Percentiles rank a stretch among this genome's conserved stretches.
Conservation (phyloP, 768 basidiomycete genomes). For the Lentinula sp. region DNA sequence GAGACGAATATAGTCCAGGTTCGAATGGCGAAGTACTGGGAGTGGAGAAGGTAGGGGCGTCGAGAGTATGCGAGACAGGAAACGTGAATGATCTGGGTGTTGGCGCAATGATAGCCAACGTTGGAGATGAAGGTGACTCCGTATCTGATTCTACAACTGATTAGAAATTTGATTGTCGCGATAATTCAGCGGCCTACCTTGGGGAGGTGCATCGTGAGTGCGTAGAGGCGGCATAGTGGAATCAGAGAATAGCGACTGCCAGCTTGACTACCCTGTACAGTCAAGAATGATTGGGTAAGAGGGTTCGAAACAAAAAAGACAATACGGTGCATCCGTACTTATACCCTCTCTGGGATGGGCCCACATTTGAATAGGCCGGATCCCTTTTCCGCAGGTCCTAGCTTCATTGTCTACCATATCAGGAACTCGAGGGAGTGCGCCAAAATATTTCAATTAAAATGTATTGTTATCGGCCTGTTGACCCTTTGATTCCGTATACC, state of each 20-base stretch:
- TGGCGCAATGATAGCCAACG: slow-evolving; percentile 48
- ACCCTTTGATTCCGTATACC: not conserved
- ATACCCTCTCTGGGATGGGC: not conserved
- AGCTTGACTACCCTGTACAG: not conserved
- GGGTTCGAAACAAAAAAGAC: not conserved
- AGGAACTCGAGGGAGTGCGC: not conserved
- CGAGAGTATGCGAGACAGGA: slow-evolving; percentile 51
- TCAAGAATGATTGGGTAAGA: not conserved
- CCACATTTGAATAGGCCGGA: not conserved
- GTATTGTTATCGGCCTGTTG: not conserved
- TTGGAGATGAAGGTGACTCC: not conserved
- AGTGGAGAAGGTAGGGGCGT: slow-evolving; percentile 62
- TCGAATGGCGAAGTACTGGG: slow-evolving; percentile 66
- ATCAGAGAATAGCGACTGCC: not conserved
- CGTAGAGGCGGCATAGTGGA: not conserved
- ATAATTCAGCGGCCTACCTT: not conserved
- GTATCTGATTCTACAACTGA: not conserved
- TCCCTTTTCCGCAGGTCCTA: not conserved
- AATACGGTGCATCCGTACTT: not conserved
- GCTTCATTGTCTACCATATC: not conserved
- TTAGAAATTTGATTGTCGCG: not conserved
- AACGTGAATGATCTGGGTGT: slow-evolving; percentile 68
- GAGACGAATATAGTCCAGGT: slow-evolving; percentile 48
- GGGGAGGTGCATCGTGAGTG: not conserved
- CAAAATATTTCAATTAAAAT: not conserved